Conservation (phyloP, 768 basidiomycete genomes). For the Trametes villosa region DNA sequence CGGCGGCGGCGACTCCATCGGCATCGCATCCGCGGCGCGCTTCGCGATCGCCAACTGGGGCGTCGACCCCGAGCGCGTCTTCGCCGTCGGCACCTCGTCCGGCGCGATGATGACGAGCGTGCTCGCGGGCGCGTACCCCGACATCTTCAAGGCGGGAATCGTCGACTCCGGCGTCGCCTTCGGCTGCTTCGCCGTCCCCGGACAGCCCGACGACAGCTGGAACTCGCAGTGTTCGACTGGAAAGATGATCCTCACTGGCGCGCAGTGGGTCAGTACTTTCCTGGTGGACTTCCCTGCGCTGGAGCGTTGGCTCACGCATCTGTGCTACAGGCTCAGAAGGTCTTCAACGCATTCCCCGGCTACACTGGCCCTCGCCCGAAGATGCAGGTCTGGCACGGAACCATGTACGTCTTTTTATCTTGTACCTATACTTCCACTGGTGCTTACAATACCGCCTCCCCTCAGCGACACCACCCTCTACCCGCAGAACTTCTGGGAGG, state of each 20-base stretch:
- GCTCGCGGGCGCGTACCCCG: conserved; percentile 57
- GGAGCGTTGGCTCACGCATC: not conserved
- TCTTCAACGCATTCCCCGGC: conserved; percentile 54
- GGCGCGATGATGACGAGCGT: conserved; percentile 68
- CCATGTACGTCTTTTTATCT: conserved; percentile 33
- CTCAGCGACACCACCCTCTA: conserved; percentile 55
- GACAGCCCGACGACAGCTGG: conserved; percentile 38
- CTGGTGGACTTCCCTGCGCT: no score
- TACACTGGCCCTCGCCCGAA: conserved; percentile 55
- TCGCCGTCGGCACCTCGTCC: conserved; percentile 54
- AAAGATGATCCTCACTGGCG: conserved; percentile 45
- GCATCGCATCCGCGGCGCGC: conserved; percentile 50
- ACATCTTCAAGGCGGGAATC: conserved; percentile 52
- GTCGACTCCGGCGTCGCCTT: conserved; percentile 58
- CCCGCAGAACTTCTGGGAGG: conserved; percentile 54
- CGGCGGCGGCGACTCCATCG: conserved; percentile 57
- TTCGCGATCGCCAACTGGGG: conserved; percentile 54
- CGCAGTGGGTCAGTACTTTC: conserved; percentile 42
- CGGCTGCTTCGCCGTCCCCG: conserved; percentile 54
- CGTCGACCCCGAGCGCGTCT: conserved; percentile 51
- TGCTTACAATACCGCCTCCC: not conserved
- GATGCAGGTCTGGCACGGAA: conserved; percentile 61
- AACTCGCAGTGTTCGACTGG: conserved; percentile 46
- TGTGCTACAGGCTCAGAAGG: conserved; percentile 46
- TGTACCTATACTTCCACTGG: not conserved